Base-by-base conservation (phyloP, 352 stramenopile species). In the Pythium guiyangense region DNA sequence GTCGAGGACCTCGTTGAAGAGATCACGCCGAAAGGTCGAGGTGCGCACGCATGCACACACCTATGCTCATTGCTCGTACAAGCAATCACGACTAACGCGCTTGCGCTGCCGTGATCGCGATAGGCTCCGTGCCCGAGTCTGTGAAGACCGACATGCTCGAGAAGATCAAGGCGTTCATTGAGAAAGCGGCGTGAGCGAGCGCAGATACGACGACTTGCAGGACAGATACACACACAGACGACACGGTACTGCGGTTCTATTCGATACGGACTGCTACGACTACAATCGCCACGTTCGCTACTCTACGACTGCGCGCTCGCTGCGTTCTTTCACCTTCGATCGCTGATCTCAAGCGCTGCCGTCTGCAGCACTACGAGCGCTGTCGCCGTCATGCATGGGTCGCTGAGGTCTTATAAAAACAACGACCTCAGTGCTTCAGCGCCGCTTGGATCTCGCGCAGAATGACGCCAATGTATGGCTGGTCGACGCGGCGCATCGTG, bases 1-100 rank as follows among this genome's bases (percentile, higher is more conserved):
- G 89, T 98, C 40, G 94, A 98, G 59, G 91, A 98, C 61, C 69
- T 98, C 46, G 86, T 98, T 18, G 80, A 93, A 27, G 88, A 97
- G 60, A 96, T 98, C 57, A 97, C 88, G 18, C 92, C 89, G 10
- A 82, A 83, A 74, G 91, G 84, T 48, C 73, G 82, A 83, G 78
- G 81, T 91, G 63, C 17, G 12, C 6, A 31, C 15, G 27, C 26
- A 18, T n/a, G n/a, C 39, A n/a, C 44, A 31, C 25, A 22, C 22
- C 0, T 1, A 15, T 22, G 26, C 6, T 45, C 14, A 6, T 20
- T 35, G 15, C 26, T 34, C 29, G 2, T 1, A 10, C 0, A 10
- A 6, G 12, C 31, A 14, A 14, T 3, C 39, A 14, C 10, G 15
- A n/a, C 39, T 20, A 15, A 44, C 1, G 12, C 31, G 12, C 0